Percentiles rank a stretch among this genome's conserved stretches.
These are phyloP conservation scores for Agroathelia rolfsii DNA, from an alignment of 1,284 basidiomycete genomes.

Conservation along the genomic window DNA sequence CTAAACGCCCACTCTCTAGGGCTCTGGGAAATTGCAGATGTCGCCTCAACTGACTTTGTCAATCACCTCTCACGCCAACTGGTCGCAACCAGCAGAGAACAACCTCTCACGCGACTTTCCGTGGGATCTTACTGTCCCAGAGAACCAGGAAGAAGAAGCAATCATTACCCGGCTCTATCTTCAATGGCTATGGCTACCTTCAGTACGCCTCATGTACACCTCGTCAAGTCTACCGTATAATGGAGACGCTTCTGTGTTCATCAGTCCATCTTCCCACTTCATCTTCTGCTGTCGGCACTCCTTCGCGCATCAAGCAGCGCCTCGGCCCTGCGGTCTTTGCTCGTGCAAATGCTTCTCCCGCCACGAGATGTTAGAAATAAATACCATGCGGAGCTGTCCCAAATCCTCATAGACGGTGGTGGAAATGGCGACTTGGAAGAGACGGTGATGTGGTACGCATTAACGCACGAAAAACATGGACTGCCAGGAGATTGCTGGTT, in stretches of 20 bases:
- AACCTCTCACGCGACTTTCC: too few relatives aligned
- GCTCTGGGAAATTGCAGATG: too few relatives aligned
- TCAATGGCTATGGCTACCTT: conserved; percentile 69
- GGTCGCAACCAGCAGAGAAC: too few relatives aligned
- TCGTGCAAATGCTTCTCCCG: conserved; percentile 53
- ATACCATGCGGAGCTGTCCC: conserved; percentile 50
- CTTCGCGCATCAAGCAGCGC: conserved; percentile 29
- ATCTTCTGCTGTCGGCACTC: conserved; percentile 43
- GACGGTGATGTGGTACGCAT: conserved; percentile 62
- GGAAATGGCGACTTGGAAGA: conserved; percentile 55
- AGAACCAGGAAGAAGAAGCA: conserved; percentile 20
- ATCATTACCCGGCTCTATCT: too few relatives aligned
- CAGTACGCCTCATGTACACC: conserved; percentile 40
- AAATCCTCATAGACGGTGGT: conserved; percentile 45
- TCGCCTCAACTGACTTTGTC: too few relatives aligned
- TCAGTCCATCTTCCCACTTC: conserved; percentile 62
- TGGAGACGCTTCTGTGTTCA: conserved; percentile 10
- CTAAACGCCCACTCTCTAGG: too few relatives aligned
- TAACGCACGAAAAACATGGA: conserved; percentile 42
- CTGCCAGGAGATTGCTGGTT: conserved; percentile 26
- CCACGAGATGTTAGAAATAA: conserved; percentile 45
- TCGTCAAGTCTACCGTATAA: too few relatives aligned
- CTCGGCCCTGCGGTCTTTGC: conserved; percentile 45
- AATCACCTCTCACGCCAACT: too few relatives aligned
- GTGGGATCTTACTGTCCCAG: too few relatives aligned